Evolutionary conservation across 148 eudicot species (phyloP).

Genomic region (Nepenthes mirabilis): DNA sequence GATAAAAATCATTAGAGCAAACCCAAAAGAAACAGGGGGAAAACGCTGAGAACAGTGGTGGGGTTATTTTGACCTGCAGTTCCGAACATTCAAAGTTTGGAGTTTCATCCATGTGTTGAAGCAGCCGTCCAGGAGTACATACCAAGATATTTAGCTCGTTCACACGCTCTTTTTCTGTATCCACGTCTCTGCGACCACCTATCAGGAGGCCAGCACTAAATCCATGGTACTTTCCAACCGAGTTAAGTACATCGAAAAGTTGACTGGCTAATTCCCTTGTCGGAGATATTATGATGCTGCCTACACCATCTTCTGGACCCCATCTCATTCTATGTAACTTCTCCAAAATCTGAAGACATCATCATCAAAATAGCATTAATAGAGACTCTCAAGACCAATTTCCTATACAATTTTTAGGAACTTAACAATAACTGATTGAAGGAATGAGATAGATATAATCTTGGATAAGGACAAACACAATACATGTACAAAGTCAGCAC

Average conservation of each 20-base stretch:
- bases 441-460: no score
- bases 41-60: neutral
- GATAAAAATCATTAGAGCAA: no score
- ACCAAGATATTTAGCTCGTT: slow-evolving; percentile 72
- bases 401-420: neutral
- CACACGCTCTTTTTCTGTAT: slow-evolving; percentile 69
- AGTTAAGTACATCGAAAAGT: slow-evolving; percentile 62
- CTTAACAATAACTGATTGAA: no score
- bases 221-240: slow-evolving; percentile 72
- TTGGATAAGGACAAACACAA: no score
- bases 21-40: no score
- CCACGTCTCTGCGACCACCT: slow-evolving; percentile 90
- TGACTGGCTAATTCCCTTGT: slow-evolving; percentile 85
- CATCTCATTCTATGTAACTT: slow-evolving; percentile 68
- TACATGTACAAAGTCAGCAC: no score
- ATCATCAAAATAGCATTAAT: neutral
- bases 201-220: slow-evolving; percentile 92
- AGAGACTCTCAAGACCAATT: neutral
- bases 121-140: slow-evolving; percentile 94
- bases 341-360: slow-evolving; percentile 47
- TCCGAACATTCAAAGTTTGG: slow-evolving; percentile 90
- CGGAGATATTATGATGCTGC: slow-evolving; percentile 84
- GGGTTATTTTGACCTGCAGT: slow-evolving; percentile 58
- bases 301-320: slow-evolving; percentile 93
- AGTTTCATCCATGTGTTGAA: slow-evolving; percentile 95